Evolutionary conservation across 1,284 basidiomycete species (phyloP).

Genomic region (Tilletiopsis washingtonensis): DNA sequence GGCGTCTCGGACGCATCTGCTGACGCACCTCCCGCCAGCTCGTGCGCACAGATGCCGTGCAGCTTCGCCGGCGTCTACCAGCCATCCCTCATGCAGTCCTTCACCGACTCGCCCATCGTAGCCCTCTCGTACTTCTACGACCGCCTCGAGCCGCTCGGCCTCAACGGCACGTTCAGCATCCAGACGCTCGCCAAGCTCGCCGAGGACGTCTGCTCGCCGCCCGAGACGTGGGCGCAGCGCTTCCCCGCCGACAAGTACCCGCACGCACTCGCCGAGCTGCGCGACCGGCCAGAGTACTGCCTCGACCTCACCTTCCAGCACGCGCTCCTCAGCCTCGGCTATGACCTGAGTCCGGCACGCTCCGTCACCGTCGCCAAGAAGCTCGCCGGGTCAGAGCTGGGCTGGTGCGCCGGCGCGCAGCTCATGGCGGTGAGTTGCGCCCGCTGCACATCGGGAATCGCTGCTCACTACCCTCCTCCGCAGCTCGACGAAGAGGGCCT

Average conservation of each 20-base stretch:
- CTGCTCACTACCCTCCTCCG: too few relatives aligned
- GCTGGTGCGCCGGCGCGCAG: conserved; percentile 84
- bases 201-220: conserved; percentile 26
- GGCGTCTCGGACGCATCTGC: neutral
- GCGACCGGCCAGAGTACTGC: conserved; percentile 83
- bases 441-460: too few relatives aligned
- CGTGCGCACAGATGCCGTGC: conserved; percentile 73
- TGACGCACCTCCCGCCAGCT: conserved; percentile 50
- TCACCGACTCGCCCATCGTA: conserved; percentile 52
- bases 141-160: conserved; percentile 72
- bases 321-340: conserved; percentile 63
- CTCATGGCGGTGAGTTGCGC: neutral
- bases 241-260: conserved; percentile 37
- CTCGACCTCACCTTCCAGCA: conserved; percentile 94
- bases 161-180: conserved; percentile 44
- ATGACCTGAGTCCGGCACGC: conserved; percentile 56
- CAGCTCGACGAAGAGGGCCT: too few relatives aligned
- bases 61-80: conserved; percentile 97
- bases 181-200: conserved; percentile 25
- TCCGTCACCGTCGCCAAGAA: conserved; percentile 57
- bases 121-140: conserved; percentile 86
- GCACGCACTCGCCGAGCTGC: conserved; percentile 64
- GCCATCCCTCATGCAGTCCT: conserved; percentile 83
- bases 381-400: conserved; percentile 82
- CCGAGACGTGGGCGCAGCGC: conserved; percentile 8